Percentiles rank a stretch among this genome's conserved stretches.
Evolutionary conservation across 768 basidiomycete genomes (phyloP).

Genomic region (Leccinum broughii): DNA sequence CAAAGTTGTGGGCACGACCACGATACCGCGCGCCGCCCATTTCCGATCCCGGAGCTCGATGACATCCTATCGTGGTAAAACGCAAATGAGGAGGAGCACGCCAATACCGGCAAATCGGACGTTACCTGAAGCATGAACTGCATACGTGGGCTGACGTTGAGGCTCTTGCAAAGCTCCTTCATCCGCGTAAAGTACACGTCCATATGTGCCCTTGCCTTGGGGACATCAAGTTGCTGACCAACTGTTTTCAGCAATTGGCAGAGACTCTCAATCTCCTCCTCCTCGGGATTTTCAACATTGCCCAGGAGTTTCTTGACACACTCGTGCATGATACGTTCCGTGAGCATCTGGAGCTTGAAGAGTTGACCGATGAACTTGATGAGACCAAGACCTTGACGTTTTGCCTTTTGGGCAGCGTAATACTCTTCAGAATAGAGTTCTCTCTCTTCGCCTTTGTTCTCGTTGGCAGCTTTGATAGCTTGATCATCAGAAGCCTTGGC

Average conservation of each 20-base stretch:
- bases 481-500: too few species aligned
- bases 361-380: slow-evolving; percentile 98
- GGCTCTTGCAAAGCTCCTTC: slow-evolving; percentile 75
- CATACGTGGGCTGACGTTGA: slow-evolving; percentile 81
- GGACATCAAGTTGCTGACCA: slow-evolving; percentile 77
- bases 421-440: slow-evolving; percentile 62
- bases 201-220: slow-evolving; percentile 82
- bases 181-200: slow-evolving; percentile 93
- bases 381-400: slow-evolving; percentile 94
- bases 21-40: slow-evolving; percentile 73
- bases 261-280: slow-evolving; percentile 95
- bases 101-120: slow-evolving; percentile 10
- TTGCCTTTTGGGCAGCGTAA: slow-evolving; percentile 89
- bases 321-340: slow-evolving; percentile 97
- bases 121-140: slow-evolving; percentile 93
- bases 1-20: slow-evolving; percentile 83
- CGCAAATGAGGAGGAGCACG: background rate
- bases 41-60: slow-evolving; percentile 83
- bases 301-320: slow-evolving; percentile 94
- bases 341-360: slow-evolving; percentile 98
- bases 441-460: too few species aligned
- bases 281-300: slow-evolving; percentile 93
- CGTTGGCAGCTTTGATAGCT: too few species aligned
- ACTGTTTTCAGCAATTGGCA: slow-evolving; percentile 93
- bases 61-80: slow-evolving; percentile 63